Conservation (phyloP, 2,329 filamentous ascomycete genomes). For the Lanzia echinophila region DNA sequence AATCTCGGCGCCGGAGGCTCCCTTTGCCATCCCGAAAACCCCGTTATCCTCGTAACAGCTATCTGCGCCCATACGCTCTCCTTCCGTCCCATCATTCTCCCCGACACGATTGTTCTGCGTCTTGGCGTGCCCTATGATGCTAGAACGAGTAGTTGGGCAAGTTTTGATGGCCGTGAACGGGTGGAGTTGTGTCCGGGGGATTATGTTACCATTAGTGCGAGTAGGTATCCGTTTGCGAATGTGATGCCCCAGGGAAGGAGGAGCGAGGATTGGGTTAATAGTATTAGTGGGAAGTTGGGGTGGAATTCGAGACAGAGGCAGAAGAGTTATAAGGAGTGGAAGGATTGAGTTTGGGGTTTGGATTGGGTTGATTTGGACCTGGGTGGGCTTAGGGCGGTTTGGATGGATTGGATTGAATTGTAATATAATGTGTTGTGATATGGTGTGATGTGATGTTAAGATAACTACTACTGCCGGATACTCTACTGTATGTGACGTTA, state of each 20-base stretch:
- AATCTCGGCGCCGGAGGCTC: slow-evolving; percentile 94
- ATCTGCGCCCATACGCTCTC: slow-evolving; percentile 94
- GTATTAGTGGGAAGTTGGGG: slow-evolving; percentile 69
- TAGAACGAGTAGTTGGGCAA: slow-evolving; percentile 87
- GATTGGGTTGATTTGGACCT: background rate
- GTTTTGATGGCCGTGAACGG: slow-evolving; percentile 89
- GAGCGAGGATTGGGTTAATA: slow-evolving; percentile 77
- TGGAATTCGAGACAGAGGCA: slow-evolving; percentile 79
- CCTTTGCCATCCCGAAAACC: slow-evolving; percentile 91
- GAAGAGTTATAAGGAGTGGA: slow-evolving; percentile 48
- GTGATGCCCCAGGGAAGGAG: slow-evolving; percentile 63
- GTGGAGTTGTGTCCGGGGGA: slow-evolving; percentile 72
- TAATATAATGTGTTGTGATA: no score
- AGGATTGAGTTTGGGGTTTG: background rate
- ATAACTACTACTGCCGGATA: background rate
- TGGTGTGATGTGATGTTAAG: no score
- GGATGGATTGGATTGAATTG: no score
- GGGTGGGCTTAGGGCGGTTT: background rate
- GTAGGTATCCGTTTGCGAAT: slow-evolving; percentile 71
- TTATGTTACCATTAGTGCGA: slow-evolving; percentile 79
- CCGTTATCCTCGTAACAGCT: slow-evolving; percentile 87
- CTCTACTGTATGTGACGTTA: no score
- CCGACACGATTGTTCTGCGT: slow-evolving; percentile 89
- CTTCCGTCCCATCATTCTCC: slow-evolving; percentile 92
- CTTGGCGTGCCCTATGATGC: slow-evolving; percentile 94